These are phyloP conservation scores for Neopestalotiopsis sp. DNA, from an alignment of 2,329 filamentous ascomycete genomes.

Conservation along the genomic window DNA sequence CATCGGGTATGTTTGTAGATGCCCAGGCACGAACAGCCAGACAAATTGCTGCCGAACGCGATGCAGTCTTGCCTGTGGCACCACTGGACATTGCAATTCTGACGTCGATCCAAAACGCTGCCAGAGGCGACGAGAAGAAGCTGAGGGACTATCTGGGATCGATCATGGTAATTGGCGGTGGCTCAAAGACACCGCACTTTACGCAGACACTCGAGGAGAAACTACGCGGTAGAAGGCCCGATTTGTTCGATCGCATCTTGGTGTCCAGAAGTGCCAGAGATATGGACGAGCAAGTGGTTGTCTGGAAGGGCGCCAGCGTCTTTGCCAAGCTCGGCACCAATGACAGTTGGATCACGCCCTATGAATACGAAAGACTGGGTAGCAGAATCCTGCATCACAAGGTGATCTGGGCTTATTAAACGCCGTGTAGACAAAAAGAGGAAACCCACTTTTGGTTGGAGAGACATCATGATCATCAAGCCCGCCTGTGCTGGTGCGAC, in stretches of 20 bases:
- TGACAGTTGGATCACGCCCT: constrained; percentile 89
- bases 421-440: neutral
- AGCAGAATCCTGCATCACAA: constrained; percentile 85
- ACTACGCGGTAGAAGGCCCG: constrained; percentile 69
- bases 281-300: constrained; percentile 95
- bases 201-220: constrained; percentile 83
- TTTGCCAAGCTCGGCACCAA: constrained; percentile 93
- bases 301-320: constrained; percentile 97
- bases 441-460: neutral
- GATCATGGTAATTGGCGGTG: constrained; percentile 90
- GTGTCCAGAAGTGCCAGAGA: constrained; percentile 80
- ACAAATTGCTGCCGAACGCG: constrained; percentile 70
- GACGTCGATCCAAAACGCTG: constrained; percentile 85
- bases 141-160: constrained; percentile 86
- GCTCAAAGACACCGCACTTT: constrained; percentile 80
- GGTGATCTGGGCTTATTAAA: constrained; percentile 66
- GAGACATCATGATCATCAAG: neutral
- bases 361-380: constrained; percentile 88
- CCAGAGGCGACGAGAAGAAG: constrained; percentile 89
- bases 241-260: constrained; percentile 64
- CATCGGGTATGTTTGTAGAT: constrained; percentile 55
- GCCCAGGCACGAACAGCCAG: constrained; percentile 54
- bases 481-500: neutral
- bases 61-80: constrained; percentile 80
- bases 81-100: constrained; percentile 90